Evolutionary conservation across 257 asterid species (phyloP), one percentile per base, ranked within the genome.

Genomic region (Lycium ferocissimum): DNA sequence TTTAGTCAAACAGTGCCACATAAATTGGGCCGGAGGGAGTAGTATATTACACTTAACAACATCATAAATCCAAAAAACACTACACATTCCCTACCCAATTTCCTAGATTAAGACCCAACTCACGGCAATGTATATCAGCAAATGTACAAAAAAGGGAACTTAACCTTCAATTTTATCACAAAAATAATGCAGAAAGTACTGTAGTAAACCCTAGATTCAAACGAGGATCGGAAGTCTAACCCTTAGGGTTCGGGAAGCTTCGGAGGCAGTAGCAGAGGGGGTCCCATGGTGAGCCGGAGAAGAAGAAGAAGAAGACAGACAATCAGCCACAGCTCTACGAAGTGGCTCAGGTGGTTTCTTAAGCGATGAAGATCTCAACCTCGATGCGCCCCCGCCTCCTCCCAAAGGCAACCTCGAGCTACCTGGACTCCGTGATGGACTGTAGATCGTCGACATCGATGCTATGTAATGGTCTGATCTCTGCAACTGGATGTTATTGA

Each of bases 261-360:
- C 99, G 35, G 93, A 80, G 15, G 90, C 85, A 49, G 83, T 63
- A 2, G 91, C 80, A 43, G 91, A 87, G 10, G 87, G 73, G 35
- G 82, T 87, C 18, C 91, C 89, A 33, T 90, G 94, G 84, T 91
- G 91, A 18, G 97, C 91, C 11, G 96, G 92, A 49, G 95, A 89
- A 26, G 33, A 26, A 22, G 95, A 89, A 22, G 99, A 92, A 65
- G 97, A 91, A 69, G 99, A 97, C 83, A 97, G 90, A 85, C 95
- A 97, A 90, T 97, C 99, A 22, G 99, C 98, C 72, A 97, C 97
- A 33, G 99, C 98, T 49, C 98, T 91, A 72, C 96, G 98, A 18
- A 97, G 97, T 59, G 99, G 99, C 96, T 97, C 99, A 14, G 99
- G 99, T 84, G 98, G 98, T 88, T 95, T 95, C 91, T 93, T 97